These are phyloP conservation scores for Sicyos edulis DNA, from an alignment of 306 rosid species.

Conservation along the genomic window DNA sequence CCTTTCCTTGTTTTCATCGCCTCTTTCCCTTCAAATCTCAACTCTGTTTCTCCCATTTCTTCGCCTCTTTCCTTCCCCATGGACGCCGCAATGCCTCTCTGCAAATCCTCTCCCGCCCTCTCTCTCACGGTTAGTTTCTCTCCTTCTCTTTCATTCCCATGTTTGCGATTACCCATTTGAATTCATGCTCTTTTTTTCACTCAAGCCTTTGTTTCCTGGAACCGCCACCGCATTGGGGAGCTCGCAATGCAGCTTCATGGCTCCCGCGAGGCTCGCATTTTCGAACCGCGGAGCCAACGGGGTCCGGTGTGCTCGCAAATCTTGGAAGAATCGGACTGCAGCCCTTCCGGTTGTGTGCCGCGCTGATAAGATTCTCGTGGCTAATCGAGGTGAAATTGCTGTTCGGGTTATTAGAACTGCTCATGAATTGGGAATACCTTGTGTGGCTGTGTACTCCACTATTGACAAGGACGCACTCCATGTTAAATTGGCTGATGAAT, in stretches of 20 bases:
- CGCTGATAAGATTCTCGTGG: slow-evolving; percentile 68
- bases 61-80: not conserved
- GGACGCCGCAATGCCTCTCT: slow-evolving; percentile 62
- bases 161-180: not conserved
- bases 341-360: slow-evolving; percentile 47
- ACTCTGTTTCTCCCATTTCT: not conserved
- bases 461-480: slow-evolving; percentile 95
- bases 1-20: too few species aligned
- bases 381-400: slow-evolving; percentile 94
- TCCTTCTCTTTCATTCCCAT: not conserved
- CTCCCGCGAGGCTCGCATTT: slow-evolving; percentile 44
- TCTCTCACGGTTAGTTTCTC: slow-evolving; percentile 44
- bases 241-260: slow-evolving; percentile 63
- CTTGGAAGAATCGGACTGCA: slow-evolving; percentile 30
- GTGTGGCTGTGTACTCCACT: slow-evolving; percentile 97
- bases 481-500: slow-evolving; percentile 91
- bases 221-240: slow-evolving; percentile 38
- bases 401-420: slow-evolving; percentile 95
- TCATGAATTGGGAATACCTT: slow-evolving; percentile 94
- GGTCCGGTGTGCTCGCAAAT: slow-evolving; percentile 24
- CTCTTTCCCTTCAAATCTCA: not conserved
- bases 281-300: slow-evolving; percentile 44
- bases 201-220: slow-evolving; percentile 53
- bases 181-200: not conserved
- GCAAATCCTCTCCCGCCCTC: slow-evolving; percentile 53